Conservation (phyloP, 371 early-diverging fungal genomes). For the Mucor saturninus region DNA sequence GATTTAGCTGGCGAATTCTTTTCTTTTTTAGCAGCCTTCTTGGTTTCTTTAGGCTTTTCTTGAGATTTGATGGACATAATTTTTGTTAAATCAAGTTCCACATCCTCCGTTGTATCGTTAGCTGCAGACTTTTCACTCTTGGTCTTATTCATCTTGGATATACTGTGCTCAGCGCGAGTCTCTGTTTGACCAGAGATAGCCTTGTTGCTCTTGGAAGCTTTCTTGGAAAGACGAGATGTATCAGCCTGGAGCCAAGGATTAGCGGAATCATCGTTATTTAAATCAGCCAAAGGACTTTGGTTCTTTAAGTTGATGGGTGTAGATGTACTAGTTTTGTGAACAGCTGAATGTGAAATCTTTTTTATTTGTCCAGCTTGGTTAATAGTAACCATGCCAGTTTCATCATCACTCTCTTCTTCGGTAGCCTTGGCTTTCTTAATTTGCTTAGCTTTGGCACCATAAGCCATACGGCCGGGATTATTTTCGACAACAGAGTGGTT, state of each 20-base stretch:
- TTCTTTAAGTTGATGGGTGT: conserved; percentile 55
- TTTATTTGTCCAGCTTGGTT: conserved; percentile 66
- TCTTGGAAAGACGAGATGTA: conserved; percentile 54
- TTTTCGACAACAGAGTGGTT: conserved; percentile 45
- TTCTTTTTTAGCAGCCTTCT: not conserved
- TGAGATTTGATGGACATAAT: conserved; percentile 13
- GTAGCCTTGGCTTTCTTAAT: conserved; percentile 16
- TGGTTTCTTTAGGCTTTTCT: conserved; percentile 1
- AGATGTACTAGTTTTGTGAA: conserved; percentile 63
- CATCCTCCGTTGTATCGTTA: conserved; percentile 53
- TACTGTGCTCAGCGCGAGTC: conserved; percentile 61
- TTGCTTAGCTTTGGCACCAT: conserved; percentile 49
- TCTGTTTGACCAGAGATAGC: conserved; percentile 56
- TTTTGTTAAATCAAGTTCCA: conserved; percentile 55
- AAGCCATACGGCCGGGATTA: conserved; percentile 68
- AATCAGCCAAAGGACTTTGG: conserved; percentile 32
- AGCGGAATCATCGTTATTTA: conserved; percentile 29
- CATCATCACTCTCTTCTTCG: conserved; percentile 12
- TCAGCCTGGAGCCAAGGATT: conserved; percentile 74
- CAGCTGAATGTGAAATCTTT: conserved; percentile 62
- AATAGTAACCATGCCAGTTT: conserved; percentile 30
- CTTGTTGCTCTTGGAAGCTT: conserved; percentile 62
- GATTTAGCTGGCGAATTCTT: not conserved
- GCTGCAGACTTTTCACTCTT: conserved; percentile 42
- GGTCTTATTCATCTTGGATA: conserved; percentile 59